Evolutionary conservation across 2,329 filamentous ascomycete species (phyloP).

Genomic region (Aureobasidium melanogenum): DNA sequence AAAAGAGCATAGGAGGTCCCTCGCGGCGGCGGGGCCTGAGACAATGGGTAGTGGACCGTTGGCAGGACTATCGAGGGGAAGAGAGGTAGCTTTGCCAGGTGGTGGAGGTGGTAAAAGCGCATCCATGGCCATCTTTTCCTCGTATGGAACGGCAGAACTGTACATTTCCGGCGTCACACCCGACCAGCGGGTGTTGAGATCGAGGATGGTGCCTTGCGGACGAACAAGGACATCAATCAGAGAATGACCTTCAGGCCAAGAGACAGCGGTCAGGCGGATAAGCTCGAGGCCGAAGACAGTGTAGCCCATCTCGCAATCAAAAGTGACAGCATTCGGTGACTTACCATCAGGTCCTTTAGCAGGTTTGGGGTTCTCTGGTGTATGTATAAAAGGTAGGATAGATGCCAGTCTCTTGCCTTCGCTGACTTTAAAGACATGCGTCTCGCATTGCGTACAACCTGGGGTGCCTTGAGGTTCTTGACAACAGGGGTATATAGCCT

Average conservation of each 20-base stretch:
- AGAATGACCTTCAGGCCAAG: slow-evolving; percentile 69
- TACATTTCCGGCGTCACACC: slow-evolving; percentile 76
- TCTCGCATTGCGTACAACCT: slow-evolving; percentile 62
- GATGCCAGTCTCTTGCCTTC: slow-evolving; percentile 68
- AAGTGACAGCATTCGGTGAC: slow-evolving; percentile 57
- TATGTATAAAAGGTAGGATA: slow-evolving; percentile 70
- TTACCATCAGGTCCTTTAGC: slow-evolving; percentile 28
- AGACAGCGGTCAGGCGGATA: slow-evolving; percentile 77
- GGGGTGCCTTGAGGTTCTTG: slow-evolving; percentile 63
- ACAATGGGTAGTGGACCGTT: slow-evolving; percentile 56
- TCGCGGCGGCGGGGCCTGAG: slow-evolving; percentile 62
- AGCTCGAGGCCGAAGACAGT: slow-evolving; percentile 83
- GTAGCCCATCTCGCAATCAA: slow-evolving; percentile 98
- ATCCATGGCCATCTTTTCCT: slow-evolving; percentile 16
- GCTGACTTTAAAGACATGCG: slow-evolving; percentile 81
- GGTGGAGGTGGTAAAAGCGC: slow-evolving; percentile 9
- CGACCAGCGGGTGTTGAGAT: slow-evolving; percentile 87
- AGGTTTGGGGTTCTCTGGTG: slow-evolving; percentile 54
- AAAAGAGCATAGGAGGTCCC: slow-evolving; percentile 65
- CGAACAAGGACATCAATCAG: slow-evolving; percentile 79
- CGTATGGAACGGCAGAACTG: slow-evolving; percentile 54
- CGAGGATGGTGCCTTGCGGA: slow-evolving; percentile 73
- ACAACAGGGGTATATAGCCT: slow-evolving; percentile 70
- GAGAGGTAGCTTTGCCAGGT: slow-evolving; percentile 7
- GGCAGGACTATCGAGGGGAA: slow-evolving; percentile 8